Base-by-base conservation (phyloP, 2,329 filamentous ascomycete species). In the Stagonosporopsis rhizophila region DNA sequence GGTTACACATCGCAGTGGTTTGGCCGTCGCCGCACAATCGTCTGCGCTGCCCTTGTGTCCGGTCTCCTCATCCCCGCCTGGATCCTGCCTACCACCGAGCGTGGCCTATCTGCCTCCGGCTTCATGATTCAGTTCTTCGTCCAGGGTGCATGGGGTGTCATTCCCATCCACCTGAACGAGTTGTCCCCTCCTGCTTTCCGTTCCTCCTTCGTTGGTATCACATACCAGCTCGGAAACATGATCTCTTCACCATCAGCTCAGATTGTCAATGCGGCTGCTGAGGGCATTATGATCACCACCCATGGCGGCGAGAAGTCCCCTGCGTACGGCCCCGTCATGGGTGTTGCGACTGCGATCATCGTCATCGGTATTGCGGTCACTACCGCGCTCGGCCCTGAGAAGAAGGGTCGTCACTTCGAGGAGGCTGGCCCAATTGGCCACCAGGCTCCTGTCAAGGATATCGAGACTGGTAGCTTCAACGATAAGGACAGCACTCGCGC, bases 201-300 rank as follows among this genome's bases (percentile, higher is more conserved):
- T 28, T 89, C 88, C 0, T 87, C 84, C 2, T 89, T 91, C 70
- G 86, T 88, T 0, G 89, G 88, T 39, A 82, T 89, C 46, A 87
- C 87, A 0, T 91, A 91, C 74, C 89, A 92, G 78, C 76, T 91
- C 8, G 89, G 89, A 6, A 91, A 91, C 79, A 87, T 91, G 82
- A 87, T 89, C 48, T 88, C 87, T 1, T 88, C 87, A 0, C 88
- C 89, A 0, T 88, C 85, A 0, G 87, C 89, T 0, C 89, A 92
- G 73, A 92, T 93, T 44, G 87, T 92, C 70, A 91, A 92, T 58
- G 88, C 87, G 12, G 82, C 92, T 46, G 82, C 89, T 1, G 89
- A 92, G 68, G 57, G 57, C 4, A 65, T 64, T 15, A 64, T 67
- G 32, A 79, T 92, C 41, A 85, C 75, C 0, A 79, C 82, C 37